Conservation (phyloP, 176 grass and related monocot genomes). For the Elymus sibiricus region DNA sequence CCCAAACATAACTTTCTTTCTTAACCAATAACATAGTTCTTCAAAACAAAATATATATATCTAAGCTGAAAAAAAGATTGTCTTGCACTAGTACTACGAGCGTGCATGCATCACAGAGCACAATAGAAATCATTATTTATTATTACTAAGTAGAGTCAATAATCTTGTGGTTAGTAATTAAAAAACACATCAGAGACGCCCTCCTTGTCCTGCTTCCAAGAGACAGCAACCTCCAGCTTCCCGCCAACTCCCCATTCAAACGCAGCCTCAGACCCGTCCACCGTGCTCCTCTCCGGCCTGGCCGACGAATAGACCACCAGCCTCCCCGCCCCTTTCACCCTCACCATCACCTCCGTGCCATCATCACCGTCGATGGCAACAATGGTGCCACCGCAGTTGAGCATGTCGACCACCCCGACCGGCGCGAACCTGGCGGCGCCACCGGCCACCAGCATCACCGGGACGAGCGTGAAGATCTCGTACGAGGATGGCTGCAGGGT, state of each 20-base stretch:
- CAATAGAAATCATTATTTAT: no score
- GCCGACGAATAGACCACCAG: conserved; percentile 43
- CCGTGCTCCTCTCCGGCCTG: conserved; percentile 25
- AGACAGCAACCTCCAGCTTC: conserved; percentile 49
- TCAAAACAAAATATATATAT: no score
- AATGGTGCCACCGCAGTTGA: conserved; percentile 57
- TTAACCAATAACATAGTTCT: no score
- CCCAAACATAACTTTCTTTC: no score
- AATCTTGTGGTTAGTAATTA: neutral
- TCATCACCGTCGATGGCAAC: neutral
- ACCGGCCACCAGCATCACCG: no score
- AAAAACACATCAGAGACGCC: conserved; percentile 4
- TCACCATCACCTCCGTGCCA: neutral
- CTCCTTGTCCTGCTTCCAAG: conserved; percentile 41
- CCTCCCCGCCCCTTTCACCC: conserved; percentile 43
- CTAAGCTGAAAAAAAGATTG: no score
- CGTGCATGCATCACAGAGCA: no score
- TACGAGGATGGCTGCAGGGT: conserved; percentile 51
- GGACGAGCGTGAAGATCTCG: conserved; percentile 52
- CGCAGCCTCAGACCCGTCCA: conserved; percentile 31
- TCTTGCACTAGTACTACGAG: no score
- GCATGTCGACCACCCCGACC: no score
- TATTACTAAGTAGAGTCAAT: neutral
- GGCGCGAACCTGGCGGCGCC: conserved; percentile 30
- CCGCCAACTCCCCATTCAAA: conserved; percentile 40